A percentile compares a stretch with the other conserved stretches of the same genome.
Evolutionary conservation across 2,329 filamentous ascomycete species (phyloP).

Genomic region (Neopestalotiopsis sp.): DNA sequence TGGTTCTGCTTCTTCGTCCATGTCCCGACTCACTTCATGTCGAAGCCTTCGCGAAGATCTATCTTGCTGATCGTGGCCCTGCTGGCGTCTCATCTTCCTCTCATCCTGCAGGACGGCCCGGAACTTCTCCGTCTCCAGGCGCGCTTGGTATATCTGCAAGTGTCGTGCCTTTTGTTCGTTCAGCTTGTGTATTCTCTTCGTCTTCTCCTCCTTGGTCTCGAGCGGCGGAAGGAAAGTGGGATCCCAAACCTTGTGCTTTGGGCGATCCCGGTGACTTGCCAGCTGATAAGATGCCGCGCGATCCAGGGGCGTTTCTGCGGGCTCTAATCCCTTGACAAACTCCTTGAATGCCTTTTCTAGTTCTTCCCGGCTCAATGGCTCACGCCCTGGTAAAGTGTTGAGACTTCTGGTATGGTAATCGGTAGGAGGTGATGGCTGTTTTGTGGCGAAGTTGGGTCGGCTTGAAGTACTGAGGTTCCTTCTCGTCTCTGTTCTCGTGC

Average conservation of each 20-base stretch:
- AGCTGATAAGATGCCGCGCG: not conserved
- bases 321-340: not conserved
- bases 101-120: not conserved
- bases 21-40: not conserved
- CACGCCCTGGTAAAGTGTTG: not conserved
- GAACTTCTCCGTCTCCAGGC: constrained; percentile 3
- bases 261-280: not conserved
- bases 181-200: not conserved
- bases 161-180: not conserved
- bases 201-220: not conserved
- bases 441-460: not conserved
- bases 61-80: not conserved
- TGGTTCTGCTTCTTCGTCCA: not conserved
- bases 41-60: not conserved
- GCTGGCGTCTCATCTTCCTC: not conserved
- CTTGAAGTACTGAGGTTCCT: not conserved
- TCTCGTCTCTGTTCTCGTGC: not conserved
- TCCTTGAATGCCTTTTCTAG: not conserved
- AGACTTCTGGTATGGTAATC: not conserved
- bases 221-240: constrained; percentile 6
- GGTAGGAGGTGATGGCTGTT: not conserved
- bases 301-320: not conserved
- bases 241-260: constrained; percentile 10
- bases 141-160: not conserved
- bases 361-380: not conserved